Evolutionary conservation across 192 early-diverging fungal genomes (phyloP), one percentile per base, ranked within the genome.

Genomic region (Chytriomyces sp.): DNA sequence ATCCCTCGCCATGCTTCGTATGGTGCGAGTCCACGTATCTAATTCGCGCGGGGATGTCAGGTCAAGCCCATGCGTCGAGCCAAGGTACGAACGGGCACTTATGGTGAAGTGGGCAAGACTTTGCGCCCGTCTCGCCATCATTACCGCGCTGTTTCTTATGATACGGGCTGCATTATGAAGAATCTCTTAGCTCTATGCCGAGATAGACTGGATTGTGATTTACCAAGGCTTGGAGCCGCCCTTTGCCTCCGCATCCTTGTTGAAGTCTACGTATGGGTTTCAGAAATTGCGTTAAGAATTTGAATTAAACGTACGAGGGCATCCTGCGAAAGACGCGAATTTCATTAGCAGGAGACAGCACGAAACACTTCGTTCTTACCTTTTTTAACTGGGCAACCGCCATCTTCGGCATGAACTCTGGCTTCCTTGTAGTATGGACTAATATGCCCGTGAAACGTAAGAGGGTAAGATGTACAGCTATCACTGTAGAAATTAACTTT

Each of bases 341-440:
- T n/a, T n/a, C n/a, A n/a, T n/a, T n/a, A n/a, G n/a, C n/a, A n/a
- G n/a, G n/a, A n/a, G n/a, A n/a, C n/a, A n/a, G n/a, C n/a, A n/a
- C n/a, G n/a, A n/a, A n/a, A n/a, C n/a, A n/a, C n/a, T n/a, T n/a
- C n/a, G n/a, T n/a, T n/a, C n/a, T n/a, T n/a, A n/a, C 59, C 25
- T 69, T 69, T 52, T 19, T n/a, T 57, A 26, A n/a, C 22, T 37
- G 59, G 59, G 33, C 59, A 61, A 3, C 59, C 59, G 12, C 33
- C 59, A 1, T 30, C 59, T 14, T 14, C 17, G n/a, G 12, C n/a
- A 25, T 59, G 64, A 37, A 53, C 60, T 55, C 77, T 80, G 33
- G 74, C 33, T 38, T 80, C 78, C 5, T 67, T 64, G 67, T 80
- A 80, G 61, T 80, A 80, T 7, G 78, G 78, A 61, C n/a, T n/a